Percentiles rank a stretch among this genome's conserved stretches.
Evolutionary conservation across 1,139 yeast species (phyloP).

Genomic region (Sugiyamaella pinicola): DNA sequence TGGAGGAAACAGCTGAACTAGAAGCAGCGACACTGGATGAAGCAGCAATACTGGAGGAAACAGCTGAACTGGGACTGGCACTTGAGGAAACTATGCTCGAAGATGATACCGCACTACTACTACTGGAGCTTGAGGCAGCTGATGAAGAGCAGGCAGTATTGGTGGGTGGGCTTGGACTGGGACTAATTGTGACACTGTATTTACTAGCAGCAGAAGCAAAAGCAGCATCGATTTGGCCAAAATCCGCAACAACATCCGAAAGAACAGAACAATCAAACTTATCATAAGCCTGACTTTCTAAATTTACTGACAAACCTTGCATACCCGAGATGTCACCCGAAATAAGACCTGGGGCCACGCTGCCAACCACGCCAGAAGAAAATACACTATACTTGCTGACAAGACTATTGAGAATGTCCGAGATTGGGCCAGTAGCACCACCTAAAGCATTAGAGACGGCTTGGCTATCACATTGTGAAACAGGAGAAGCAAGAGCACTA

Average conservation of each 20-base stretch:
- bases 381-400: constrained; percentile 5
- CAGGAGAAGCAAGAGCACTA: constrained; percentile 11
- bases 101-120: neutral
- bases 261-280: constrained; percentile 17
- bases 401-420: constrained; percentile 6
- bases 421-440: constrained; percentile 7
- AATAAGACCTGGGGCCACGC: neutral
- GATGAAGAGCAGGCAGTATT: constrained; percentile 6
- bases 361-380: constrained; percentile 5
- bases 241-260: constrained; percentile 4
- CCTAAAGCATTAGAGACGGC: constrained; percentile 15
- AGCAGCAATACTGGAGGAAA: neutral
- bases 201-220: constrained; percentile 18
- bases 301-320: constrained; percentile 12
- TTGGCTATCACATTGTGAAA: constrained; percentile 10
- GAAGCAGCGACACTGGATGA: neutral
- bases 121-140: neutral
- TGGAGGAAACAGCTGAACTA: neutral
- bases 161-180: constrained; percentile 9
- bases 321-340: constrained; percentile 9
- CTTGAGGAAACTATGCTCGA: neutral
- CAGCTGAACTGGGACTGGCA: neutral
- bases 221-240: constrained; percentile 18
- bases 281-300: constrained; percentile 17
- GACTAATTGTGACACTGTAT: constrained; percentile 14